Conservation (phyloP, 805 yeast species). For the Metschnikowia corniflorae region DNA sequence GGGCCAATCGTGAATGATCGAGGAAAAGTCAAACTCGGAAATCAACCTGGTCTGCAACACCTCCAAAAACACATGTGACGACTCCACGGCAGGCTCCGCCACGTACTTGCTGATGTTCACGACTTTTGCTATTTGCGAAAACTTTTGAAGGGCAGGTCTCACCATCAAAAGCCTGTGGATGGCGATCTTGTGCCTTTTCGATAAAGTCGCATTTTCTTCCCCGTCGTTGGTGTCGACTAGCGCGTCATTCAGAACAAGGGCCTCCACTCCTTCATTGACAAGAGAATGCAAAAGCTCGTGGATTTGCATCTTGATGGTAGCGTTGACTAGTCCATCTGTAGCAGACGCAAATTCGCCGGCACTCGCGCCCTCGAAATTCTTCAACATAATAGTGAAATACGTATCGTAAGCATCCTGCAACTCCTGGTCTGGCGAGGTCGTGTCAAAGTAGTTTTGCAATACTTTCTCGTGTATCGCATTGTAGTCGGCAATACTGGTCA, state of each 20-base stretch:
- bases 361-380: slow-evolving; percentile 8
- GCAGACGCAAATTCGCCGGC: slow-evolving; percentile 1
- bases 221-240: slow-evolving; percentile 10
- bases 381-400: slow-evolving; percentile 12
- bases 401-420: slow-evolving; percentile 11
- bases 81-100: slow-evolving; percentile 15
- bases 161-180: slow-evolving; percentile 15
- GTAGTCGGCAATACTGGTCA: slow-evolving; percentile 25
- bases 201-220: slow-evolving; percentile 12
- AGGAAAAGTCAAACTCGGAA: slow-evolving; percentile 19
- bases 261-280: slow-evolving; percentile 10
- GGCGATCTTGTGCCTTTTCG: slow-evolving; percentile 17
- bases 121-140: slow-evolving; percentile 24
- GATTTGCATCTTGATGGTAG: slow-evolving; percentile 22
- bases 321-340: slow-evolving; percentile 16
- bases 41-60: slow-evolving; percentile 19
- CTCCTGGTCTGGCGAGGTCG: slow-evolving; percentile 7
- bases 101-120: slow-evolving; percentile 24
- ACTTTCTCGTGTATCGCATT: slow-evolving; percentile 25
- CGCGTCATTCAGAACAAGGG: slow-evolving; percentile 7
- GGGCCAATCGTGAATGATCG: slow-evolving; percentile 22
- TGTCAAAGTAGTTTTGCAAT: slow-evolving; percentile 20
- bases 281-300: slow-evolving; percentile 23
- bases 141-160: slow-evolving; percentile 21
- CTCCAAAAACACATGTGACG: slow-evolving; percentile 15